These are phyloP conservation scores for Mortierella sp. DNA, from an alignment of 371 early-diverging fungal species.

Conservation along the genomic window DNA sequence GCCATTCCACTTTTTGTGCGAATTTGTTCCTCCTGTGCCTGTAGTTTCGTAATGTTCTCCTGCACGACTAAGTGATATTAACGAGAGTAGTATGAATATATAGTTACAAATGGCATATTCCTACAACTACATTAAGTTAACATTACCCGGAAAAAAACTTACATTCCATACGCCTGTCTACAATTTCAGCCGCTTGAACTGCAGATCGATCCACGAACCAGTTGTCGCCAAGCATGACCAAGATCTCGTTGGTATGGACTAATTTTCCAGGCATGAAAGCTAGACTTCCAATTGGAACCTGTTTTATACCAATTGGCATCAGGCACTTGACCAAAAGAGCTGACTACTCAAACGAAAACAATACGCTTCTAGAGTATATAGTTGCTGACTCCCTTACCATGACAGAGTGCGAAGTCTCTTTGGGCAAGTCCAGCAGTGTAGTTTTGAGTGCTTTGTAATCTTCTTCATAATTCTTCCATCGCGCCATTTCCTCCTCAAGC, in stretches of 20 bases:
- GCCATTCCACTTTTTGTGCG: conserved; percentile 57
- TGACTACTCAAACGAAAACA: too few relatives aligned
- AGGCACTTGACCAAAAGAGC: too few relatives aligned
- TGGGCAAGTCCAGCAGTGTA: conserved; percentile 65
- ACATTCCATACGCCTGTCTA: conserved; percentile 79
- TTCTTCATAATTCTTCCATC: conserved; percentile 63
- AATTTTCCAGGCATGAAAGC: conserved; percentile 93
- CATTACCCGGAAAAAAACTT: conserved; percentile 16
- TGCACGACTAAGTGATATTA: conserved; percentile 63
- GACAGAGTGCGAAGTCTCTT: conserved; percentile 62
- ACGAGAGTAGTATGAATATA: conserved; percentile 1
- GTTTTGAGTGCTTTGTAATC: conserved; percentile 71
- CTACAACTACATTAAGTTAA: too few relatives aligned
- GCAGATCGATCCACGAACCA: conserved; percentile 91
- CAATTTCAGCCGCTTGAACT: conserved; percentile 79
- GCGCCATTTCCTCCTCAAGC: conserved; percentile 51
- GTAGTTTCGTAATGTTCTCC: conserved; percentile 67
- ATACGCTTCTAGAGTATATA: not conserved
- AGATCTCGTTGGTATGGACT: conserved; percentile 90
- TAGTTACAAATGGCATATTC: not conserved
- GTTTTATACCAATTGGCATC: not conserved
- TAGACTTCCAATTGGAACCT: conserved; percentile 85
- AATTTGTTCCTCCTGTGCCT: conserved; percentile 65
- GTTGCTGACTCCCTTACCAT: conserved; percentile 58
- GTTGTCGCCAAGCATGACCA: conserved; percentile 89